These are phyloP conservation scores for Botrytis medusae DNA, from an alignment of 2,329 filamentous ascomycete species.

Conservation along the genomic window DNA sequence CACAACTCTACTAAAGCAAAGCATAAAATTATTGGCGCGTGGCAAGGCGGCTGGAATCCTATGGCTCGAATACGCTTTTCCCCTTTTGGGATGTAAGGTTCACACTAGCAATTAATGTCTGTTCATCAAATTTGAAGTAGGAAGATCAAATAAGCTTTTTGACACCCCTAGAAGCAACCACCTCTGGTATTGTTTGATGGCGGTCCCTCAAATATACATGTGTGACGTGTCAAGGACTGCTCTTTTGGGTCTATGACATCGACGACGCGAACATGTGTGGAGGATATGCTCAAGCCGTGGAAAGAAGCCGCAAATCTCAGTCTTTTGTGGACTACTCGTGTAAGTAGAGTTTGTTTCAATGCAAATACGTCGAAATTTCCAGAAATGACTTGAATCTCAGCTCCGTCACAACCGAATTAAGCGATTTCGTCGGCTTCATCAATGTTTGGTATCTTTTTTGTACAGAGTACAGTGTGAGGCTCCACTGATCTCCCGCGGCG, in stretches of 20 bases:
- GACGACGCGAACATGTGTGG: background rate
- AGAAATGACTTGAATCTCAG: background rate
- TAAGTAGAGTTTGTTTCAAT: slow-evolving; percentile 2
- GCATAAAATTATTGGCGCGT: slow-evolving; percentile 5
- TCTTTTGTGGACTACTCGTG: background rate
- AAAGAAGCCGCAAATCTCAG: background rate
- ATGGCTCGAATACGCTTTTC: background rate
- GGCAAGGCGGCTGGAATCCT: background rate
- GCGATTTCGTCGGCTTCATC: background rate
- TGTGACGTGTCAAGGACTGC: background rate
- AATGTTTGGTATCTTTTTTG: background rate
- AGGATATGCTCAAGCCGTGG: background rate
- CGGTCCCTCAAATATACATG: slow-evolving; percentile 3
- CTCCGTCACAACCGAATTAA: background rate
- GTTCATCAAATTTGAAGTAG: background rate
- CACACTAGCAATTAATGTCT: slow-evolving; percentile 10
- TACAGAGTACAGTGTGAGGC: background rate
- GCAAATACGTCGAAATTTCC: background rate
- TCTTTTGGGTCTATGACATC: slow-evolving; percentile 5
- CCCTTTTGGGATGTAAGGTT: background rate
- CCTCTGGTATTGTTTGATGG: background rate
- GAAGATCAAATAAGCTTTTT: slow-evolving; percentile 12
- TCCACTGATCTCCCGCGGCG: slow-evolving; percentile 14
- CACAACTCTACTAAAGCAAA: background rate
- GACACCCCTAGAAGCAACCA: background rate